These are phyloP conservation scores for Plantago lanceolata DNA, from an alignment of 305 asterid species.

Conservation along the genomic window DNA sequence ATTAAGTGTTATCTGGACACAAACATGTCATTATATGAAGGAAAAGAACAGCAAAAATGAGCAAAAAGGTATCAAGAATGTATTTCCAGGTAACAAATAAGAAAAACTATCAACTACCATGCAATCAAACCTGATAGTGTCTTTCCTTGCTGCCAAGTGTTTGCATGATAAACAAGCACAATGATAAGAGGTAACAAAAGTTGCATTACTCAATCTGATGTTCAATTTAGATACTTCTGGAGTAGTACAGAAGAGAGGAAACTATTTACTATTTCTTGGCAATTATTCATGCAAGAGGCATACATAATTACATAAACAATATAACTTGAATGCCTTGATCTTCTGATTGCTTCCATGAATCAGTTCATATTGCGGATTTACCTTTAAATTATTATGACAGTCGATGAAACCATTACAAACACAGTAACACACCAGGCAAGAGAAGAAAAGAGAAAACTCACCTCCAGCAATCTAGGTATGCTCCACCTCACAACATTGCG, in stretches of 20 bases:
- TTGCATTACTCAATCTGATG: too few species aligned
- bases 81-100: neutral
- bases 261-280: neutral
- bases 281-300: neutral
- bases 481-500: constrained; percentile 81
- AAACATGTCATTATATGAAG: too few species aligned
- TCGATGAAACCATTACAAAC: neutral
- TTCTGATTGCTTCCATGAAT: neutral
- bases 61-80: too few species aligned
- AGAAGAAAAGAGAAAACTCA: constrained; percentile 20
- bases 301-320: neutral
- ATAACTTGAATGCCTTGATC: too few species aligned
- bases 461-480: constrained; percentile 69
- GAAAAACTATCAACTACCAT: too few species aligned
- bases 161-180: too few species aligned
- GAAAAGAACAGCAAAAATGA: too few species aligned
- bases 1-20: neutral
- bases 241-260: neutral
- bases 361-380: neutral
- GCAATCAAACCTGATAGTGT: too few species aligned
- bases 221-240: too few species aligned
- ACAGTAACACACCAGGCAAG: constrained; percentile 7
- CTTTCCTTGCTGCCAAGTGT: too few species aligned
- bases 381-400: neutral
- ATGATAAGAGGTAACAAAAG: too few species aligned